Evolutionary conservation across 306 rosid species (phyloP).

Genomic region (Spatholobus suberectus): DNA sequence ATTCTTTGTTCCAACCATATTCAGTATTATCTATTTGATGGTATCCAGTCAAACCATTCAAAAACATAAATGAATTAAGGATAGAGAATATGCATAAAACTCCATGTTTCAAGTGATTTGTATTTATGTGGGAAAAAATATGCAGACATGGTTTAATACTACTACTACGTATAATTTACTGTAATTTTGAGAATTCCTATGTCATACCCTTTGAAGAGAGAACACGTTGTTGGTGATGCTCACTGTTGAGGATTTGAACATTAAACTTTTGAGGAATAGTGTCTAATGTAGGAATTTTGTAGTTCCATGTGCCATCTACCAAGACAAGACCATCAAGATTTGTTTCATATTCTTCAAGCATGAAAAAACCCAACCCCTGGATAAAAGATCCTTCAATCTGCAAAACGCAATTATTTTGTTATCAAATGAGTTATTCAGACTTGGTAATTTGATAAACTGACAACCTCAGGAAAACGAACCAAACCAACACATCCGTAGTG

Average conservation of each 20-base stretch:
- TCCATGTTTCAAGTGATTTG: neutral
- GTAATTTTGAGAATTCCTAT: neutral
- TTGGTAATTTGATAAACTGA: neutral
- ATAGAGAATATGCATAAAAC: neutral
- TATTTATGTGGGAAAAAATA: neutral
- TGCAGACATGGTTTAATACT: neutral
- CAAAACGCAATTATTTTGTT: conserved; percentile 32
- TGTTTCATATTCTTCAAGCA: conserved; percentile 79
- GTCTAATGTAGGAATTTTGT: conserved; percentile 87
- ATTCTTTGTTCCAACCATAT: neutral
- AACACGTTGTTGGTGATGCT: conserved; percentile 64
- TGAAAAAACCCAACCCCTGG: conserved; percentile 87
- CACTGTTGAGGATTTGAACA: conserved; percentile 73
- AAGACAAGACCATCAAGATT: conserved; percentile 70
- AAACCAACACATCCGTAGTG: neutral
- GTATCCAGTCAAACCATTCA: neutral
- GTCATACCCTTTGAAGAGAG: conserved; percentile 85
- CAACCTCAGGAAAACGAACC: neutral
- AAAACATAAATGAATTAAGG: no score
- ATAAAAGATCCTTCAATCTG: conserved; percentile 95
- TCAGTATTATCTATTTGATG: neutral
- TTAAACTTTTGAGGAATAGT: conserved; percentile 83
- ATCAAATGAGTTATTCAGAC: neutral
- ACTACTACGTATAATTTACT: no score
- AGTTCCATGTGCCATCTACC: conserved; percentile 80